Evolutionary conservation across 495 filamentous ascomycete genomes (phyloP).

Genomic region (Astrocystis sublimbata): DNA sequence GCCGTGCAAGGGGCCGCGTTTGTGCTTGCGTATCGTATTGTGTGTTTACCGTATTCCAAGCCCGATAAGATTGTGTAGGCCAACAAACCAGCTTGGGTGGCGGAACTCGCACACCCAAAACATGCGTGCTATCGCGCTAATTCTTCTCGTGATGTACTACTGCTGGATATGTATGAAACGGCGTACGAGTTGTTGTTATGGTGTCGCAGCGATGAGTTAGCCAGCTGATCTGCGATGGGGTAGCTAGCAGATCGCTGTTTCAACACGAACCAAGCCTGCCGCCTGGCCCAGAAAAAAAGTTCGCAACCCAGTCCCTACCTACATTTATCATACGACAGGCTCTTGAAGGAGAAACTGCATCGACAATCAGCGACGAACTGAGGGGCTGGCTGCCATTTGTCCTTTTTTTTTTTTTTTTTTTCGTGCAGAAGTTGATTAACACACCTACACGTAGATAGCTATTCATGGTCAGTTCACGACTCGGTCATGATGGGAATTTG

Average conservation of each 20-base stretch:
- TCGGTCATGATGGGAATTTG: neutral
- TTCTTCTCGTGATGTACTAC: neutral
- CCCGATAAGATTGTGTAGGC: neutral
- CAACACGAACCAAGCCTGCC: neutral
- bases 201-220: neutral
- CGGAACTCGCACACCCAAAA: neutral
- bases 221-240: neutral
- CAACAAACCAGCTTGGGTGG: neutral
- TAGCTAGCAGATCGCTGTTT: constrained; percentile 4
- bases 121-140: neutral
- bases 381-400: neutral
- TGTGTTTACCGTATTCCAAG: neutral
- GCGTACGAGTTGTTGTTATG: neutral
- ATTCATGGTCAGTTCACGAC: neutral
- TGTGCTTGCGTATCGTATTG: neutral
- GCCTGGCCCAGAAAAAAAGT: neutral
- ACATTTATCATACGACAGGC: neutral
- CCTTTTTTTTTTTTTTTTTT: too few relatives aligned
- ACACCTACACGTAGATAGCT: neutral
- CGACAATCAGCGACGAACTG: neutral
- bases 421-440: too few relatives aligned
- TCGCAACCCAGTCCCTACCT: too few relatives aligned
- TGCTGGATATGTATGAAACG: neutral
- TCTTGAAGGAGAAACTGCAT: neutral
- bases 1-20: neutral